Percentiles rank a stretch among this genome's conserved stretches.
Conservation (phyloP, 108 stramenopile species). For the Mayamaea pseudoterrestris region DNA sequence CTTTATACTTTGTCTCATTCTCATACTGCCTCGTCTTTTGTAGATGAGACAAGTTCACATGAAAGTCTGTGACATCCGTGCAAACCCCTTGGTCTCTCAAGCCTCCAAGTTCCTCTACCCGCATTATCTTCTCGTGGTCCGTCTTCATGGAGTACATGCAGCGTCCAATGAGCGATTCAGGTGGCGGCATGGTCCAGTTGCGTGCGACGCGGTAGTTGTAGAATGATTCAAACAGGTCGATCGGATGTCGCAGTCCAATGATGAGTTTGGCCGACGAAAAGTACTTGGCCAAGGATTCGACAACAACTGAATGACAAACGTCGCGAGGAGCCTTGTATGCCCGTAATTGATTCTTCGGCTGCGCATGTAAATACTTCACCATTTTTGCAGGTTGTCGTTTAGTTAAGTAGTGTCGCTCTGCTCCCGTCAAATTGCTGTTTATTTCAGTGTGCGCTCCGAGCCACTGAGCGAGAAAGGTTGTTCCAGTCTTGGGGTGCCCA, state of each 20-base stretch:
- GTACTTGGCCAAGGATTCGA: neutral
- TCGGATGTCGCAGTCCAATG: slow-evolving; percentile 58
- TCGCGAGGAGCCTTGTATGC: neutral
- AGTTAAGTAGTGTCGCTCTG: no score
- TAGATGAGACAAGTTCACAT: neutral
- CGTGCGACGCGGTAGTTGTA: slow-evolving; percentile 46
- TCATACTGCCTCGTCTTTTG: slow-evolving; percentile 4
- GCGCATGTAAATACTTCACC: neutral
- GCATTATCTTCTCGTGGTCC: no score
- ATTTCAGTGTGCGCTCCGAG: slow-evolving; percentile 14
- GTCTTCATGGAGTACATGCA: no score
- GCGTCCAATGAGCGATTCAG: neutral
- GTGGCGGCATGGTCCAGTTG: neutral
- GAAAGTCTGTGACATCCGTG: slow-evolving; percentile 1
- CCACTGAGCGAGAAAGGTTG: slow-evolving; percentile 34
- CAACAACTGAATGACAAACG: neutral
- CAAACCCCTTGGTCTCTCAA: neutral
- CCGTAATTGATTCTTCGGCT: neutral
- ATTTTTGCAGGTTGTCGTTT: no score
- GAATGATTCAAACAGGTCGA: slow-evolving; percentile 51
- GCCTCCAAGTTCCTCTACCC: no score
- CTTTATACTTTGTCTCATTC: neutral
- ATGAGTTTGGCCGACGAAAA: slow-evolving; percentile 50
- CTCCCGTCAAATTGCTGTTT: neutral
- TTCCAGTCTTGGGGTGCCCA: slow-evolving; percentile 67